phyloP scores from a whole-genome alignment of 2,329 filamentous ascomycete species.

The Aspergillus tubingensis region DNA sequence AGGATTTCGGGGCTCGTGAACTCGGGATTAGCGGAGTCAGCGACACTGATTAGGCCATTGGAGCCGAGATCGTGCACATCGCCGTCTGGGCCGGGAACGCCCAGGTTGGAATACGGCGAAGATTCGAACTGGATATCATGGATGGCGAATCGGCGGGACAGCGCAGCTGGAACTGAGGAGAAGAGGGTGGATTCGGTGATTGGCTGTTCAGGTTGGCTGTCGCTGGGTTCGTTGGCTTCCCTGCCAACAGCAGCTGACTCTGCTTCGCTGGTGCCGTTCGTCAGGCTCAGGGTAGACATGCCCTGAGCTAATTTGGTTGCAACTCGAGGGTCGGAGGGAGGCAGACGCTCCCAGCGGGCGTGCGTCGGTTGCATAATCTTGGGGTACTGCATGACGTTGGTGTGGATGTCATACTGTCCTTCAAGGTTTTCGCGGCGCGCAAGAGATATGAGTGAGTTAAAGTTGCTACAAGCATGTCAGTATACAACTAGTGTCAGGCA shows the following conservation, averaged over 20 bases:
- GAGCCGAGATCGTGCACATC: constrained; percentile 43
- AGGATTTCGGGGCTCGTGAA: constrained; percentile 45
- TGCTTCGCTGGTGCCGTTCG: constrained; percentile 32
- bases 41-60: constrained; percentile 44
- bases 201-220: constrained; percentile 17
- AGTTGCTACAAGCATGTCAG: constrained; percentile 60
- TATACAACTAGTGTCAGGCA: not conserved
- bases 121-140: constrained; percentile 62
- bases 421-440: constrained; percentile 68
- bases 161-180: constrained; percentile 55
- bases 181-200: constrained; percentile 48
- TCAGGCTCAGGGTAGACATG: constrained; percentile 38
- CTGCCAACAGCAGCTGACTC: constrained; percentile 14
- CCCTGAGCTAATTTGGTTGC: constrained; percentile 34
- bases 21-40: constrained; percentile 37
- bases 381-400: constrained; percentile 87
- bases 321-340: constrained; percentile 42
- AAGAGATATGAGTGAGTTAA: constrained; percentile 73
- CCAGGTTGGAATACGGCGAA: constrained; percentile 59
- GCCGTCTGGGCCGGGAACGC: constrained; percentile 56
- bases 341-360: constrained; percentile 75
- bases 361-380: constrained; percentile 86
- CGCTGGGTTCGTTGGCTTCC: constrained; percentile 12
- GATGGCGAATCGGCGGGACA: constrained; percentile 64
- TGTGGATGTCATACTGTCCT: constrained; percentile 91